phyloP scores from a whole-genome alignment of 2,329 filamentous ascomycete species.

The Pleomassaria siparia region DNA sequence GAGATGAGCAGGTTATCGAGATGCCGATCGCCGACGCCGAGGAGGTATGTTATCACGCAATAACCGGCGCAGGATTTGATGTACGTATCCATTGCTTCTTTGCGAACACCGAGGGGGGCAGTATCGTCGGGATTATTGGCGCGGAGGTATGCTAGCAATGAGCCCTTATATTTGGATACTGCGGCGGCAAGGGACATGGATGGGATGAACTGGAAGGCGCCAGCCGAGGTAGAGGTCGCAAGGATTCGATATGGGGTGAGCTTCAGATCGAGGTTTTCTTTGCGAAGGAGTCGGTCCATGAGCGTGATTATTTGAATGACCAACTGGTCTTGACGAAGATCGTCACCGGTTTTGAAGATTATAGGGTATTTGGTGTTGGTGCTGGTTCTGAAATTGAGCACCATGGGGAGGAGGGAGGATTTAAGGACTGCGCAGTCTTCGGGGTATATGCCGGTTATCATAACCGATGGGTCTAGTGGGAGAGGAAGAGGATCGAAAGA shows the following conservation, averaged over 20 bases:
- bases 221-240: slow-evolving; percentile 84
- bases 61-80: slow-evolving; percentile 96
- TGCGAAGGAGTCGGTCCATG: slow-evolving; percentile 93
- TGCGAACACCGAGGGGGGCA: slow-evolving; percentile 81
- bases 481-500: slow-evolving; percentile 83
- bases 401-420: slow-evolving; percentile 87
- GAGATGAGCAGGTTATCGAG: slow-evolving; percentile 91
- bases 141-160: slow-evolving; percentile 77
- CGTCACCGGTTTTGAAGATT: slow-evolving; percentile 96
- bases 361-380: slow-evolving; percentile 80
- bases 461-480: slow-evolving; percentile 81
- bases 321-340: slow-evolving; percentile 92
- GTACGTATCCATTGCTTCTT: slow-evolving; percentile 92
- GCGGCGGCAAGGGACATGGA: slow-evolving; percentile 83
- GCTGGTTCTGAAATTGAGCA: slow-evolving; percentile 83
- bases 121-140: slow-evolving; percentile 85
- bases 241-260: slow-evolving; percentile 95
- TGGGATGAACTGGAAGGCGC: slow-evolving; percentile 90
- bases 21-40: slow-evolving; percentile 94
- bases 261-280: slow-evolving; percentile 94
- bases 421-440: slow-evolving; percentile 94
- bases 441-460: slow-evolving; percentile 76
- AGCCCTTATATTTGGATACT: slow-evolving; percentile 77
- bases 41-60: slow-evolving; percentile 96
- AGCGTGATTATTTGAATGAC: slow-evolving; percentile 97